Evolutionary conservation across 495 filamentous ascomycete species (phyloP), one percentile per base, ranked within the genome.

Genomic region (Barbatosphaeria neglecta): DNA sequence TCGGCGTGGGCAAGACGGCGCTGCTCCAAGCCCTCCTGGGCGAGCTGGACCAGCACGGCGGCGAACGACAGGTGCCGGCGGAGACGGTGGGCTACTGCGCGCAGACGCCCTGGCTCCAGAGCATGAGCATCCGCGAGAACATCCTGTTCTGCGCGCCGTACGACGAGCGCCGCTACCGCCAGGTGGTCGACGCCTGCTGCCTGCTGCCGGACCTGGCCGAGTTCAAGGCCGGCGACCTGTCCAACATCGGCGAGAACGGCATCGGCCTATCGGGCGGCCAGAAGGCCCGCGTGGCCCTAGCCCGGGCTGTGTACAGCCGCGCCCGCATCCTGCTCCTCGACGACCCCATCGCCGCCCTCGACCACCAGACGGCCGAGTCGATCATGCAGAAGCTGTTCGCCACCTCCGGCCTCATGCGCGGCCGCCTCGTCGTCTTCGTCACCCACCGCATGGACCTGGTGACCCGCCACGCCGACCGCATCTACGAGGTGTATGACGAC

Each of bases 241-340:
- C 90, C 0, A 78, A 94, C 64, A 93, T 99, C 46, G 92, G 93
- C 40, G 92, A 99, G 63, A 83, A 93, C 53, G 93, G 93, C 0
- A 95, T 97, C 37, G 95, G 90, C 1, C 76, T 99, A 10, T 95
- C 88, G 3, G 93, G 93, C 31, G 93, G 93, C 25, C 93, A 99
- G 62, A 94, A 87, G 64, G 92, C 93, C 35, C 80, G 93, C 18
- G 73, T 99, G 49, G 92, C 89, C 2, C 72, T 99, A 44, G 93
- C 93, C 4, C 71, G 93, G 58, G 93, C 93, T 44, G 83, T 99
- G 1, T 99, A 99, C 59, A 87, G 92, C 54, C 76, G 85, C 39
- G 85, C 89, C 7, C 86, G 94, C 58, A 80, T 97, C 46, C 85
- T 97, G 52, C 70, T 99, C 4, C 73, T 97, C n/a, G 93, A 99